Percentiles rank a stretch among this genome's conserved stretches.
phyloP scores from a whole-genome alignment of 1,139 yeast genomes.

The Nakaseomyces glabratus region DNA sequence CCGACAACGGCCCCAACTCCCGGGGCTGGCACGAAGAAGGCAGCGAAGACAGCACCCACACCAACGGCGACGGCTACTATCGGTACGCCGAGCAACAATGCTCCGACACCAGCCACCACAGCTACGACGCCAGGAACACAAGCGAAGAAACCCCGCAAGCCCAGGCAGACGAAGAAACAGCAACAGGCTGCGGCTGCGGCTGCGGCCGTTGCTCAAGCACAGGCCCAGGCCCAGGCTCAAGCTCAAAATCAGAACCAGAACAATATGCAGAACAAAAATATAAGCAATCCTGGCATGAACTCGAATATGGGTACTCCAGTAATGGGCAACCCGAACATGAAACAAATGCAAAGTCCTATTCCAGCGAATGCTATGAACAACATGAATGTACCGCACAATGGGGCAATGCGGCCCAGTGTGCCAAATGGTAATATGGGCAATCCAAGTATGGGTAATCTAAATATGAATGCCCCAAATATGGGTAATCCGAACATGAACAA shows the following conservation, averaged over 20 bases:
- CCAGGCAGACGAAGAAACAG: slow-evolving; percentile 24
- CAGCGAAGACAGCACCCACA: slow-evolving; percentile 8
- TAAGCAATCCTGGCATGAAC: background rate
- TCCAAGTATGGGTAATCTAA: no score
- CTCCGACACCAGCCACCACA: slow-evolving; percentile 1
- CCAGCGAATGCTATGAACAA: background rate
- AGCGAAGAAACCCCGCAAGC: slow-evolving; percentile 26
- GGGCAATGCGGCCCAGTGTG: no score
- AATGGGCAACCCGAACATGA: background rate
- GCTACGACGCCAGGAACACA: slow-evolving; percentile 4
- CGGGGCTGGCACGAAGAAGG: slow-evolving; percentile 3
- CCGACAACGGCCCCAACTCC: slow-evolving; percentile 13
- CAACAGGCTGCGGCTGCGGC: slow-evolving; percentile 17
- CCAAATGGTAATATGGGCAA: no score
- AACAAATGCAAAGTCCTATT: slow-evolving; percentile 1
- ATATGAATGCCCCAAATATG: no score
- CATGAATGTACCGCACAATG: background rate
- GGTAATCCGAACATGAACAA: background rate
- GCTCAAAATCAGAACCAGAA: slow-evolving; percentile 7
- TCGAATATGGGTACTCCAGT: slow-evolving; percentile 2
- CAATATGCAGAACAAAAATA: background rate
- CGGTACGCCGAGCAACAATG: background rate
- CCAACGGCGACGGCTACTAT: slow-evolving; percentile 10
- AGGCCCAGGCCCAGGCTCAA: slow-evolving; percentile 9
- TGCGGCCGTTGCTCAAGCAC: slow-evolving; percentile 12